phyloP scores from a whole-genome alignment of 108 stramenopile genomes.

The Nannochloropsis granulata region DNA sequence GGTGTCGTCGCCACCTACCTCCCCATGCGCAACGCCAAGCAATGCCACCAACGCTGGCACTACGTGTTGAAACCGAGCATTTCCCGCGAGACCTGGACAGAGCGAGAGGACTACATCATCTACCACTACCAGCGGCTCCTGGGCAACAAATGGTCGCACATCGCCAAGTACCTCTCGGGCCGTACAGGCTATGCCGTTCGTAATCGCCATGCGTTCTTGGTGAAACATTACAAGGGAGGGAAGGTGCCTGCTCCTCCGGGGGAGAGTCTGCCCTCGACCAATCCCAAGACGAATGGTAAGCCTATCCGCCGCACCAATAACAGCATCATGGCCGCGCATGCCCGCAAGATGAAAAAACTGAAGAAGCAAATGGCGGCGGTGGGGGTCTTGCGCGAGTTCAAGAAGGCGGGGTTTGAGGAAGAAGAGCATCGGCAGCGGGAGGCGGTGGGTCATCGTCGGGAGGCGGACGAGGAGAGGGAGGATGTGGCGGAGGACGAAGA shows the following conservation, averaged over 20 bases:
- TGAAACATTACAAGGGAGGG: neutral
- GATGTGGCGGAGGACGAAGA: neutral
- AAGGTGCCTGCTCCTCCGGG: neutral
- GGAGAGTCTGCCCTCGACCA: neutral
- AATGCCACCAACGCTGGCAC: conserved; percentile 33
- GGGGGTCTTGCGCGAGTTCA: neutral
- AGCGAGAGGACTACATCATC: conserved; percentile 12
- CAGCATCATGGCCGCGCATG: neutral
- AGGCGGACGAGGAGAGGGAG: neutral
- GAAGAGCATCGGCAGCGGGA: neutral
- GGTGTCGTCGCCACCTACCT: conserved; percentile 12
- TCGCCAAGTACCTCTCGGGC: conserved; percentile 17
- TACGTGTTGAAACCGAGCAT: conserved; percentile 22
- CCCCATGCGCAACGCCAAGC: conserved; percentile 31
- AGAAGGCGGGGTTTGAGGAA: neutral
- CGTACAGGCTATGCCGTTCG: conserved; percentile 15
- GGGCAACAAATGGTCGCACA: conserved; percentile 24
- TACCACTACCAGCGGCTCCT: neutral
- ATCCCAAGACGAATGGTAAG: neutral
- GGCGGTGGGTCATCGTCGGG: neutral
- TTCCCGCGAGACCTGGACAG: conserved; percentile 6
- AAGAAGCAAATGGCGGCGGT: neutral
- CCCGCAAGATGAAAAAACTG: neutral
- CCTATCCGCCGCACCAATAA: neutral
- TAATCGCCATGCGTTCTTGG: neutral